Conservation (phyloP, 2,329 filamentous ascomycete species). For the Trichoderma simmonsii region DNA sequence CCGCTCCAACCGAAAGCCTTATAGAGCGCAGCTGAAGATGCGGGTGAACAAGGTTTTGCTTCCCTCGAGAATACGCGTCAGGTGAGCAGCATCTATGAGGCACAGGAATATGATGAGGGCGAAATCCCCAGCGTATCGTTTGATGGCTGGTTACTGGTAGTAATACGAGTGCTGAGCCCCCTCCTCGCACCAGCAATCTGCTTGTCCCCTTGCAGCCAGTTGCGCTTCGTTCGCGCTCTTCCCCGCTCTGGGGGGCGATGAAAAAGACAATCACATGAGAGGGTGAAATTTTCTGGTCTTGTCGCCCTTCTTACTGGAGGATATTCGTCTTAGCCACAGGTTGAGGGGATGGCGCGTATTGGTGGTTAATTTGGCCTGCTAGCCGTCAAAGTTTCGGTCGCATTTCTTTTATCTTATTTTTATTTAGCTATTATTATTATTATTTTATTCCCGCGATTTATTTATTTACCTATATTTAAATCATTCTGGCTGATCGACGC, state of each 20-base stretch:
- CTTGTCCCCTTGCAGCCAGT: not conserved
- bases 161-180: not conserved
- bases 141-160: not conserved
- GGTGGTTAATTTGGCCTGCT: not conserved
- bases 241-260: constrained; percentile 2
- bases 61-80: not conserved
- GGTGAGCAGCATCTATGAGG: not conserved
- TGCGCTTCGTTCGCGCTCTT: not conserved
- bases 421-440: not conserved
- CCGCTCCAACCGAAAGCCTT: not conserved
- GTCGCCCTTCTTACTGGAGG: constrained; percentile 4
- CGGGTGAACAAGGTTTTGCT: not conserved
- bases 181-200: not conserved
- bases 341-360: not conserved
- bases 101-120: not conserved
- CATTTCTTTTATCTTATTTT: not conserved
- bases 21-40: not conserved
- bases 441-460: not conserved
- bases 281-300: not conserved
- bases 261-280: constrained; percentile 14
- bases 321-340: constrained; percentile 8
- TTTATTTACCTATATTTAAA: not conserved
- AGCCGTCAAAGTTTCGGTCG: not conserved
- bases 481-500: not conserved
- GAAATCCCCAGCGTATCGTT: not conserved